Conservation (phyloP, 495 filamentous ascomycete species). For the Evansstolkia leycettana region DNA sequence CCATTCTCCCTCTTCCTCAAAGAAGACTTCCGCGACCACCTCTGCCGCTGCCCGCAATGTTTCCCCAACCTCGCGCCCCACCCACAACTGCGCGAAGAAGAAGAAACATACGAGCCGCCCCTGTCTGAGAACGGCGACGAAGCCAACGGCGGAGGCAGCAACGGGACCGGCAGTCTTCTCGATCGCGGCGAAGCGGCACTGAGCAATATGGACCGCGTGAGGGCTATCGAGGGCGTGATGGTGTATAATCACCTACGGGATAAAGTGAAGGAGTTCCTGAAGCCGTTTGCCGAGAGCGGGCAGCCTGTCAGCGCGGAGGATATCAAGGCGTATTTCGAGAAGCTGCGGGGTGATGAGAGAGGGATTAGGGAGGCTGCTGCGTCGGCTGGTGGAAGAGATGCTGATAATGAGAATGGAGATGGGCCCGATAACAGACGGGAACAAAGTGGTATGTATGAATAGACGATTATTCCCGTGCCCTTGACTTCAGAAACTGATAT, state of each 20-base stretch:
- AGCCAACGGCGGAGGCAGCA: slow-evolving; percentile 35
- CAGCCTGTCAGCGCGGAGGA: slow-evolving; percentile 81
- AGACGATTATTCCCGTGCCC: no score
- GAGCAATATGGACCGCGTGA: slow-evolving; percentile 78
- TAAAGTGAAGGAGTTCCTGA: slow-evolving; percentile 81
- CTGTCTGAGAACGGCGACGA: slow-evolving; percentile 47
- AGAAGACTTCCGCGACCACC: slow-evolving; percentile 56
- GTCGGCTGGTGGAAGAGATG: slow-evolving; percentile 5
- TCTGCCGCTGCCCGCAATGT: slow-evolving; percentile 71
- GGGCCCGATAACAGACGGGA: slow-evolving; percentile 17
- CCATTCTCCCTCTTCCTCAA: slow-evolving; percentile 72
- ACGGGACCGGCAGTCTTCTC: slow-evolving; percentile 59
- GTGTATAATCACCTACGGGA: slow-evolving; percentile 92
- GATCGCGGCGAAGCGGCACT: slow-evolving; percentile 86
- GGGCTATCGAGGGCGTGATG: slow-evolving; percentile 94
- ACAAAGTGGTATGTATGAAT: slow-evolving; percentile 28
- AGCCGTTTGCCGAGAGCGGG: slow-evolving; percentile 86
- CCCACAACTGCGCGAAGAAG: slow-evolving; percentile 79
- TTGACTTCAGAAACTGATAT: no score
- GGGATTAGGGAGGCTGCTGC: slow-evolving; percentile 35
- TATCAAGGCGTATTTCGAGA: slow-evolving; percentile 92
- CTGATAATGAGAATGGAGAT: slow-evolving; percentile 8
- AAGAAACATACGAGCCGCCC: slow-evolving; percentile 85
- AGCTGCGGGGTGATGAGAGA: slow-evolving; percentile 72
- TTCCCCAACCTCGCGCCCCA: slow-evolving; percentile 59